Evolutionary conservation across 306 rosid genomes (phyloP), one percentile per base, ranked within the genome.

Genomic region (Potentilla sterilis): DNA sequence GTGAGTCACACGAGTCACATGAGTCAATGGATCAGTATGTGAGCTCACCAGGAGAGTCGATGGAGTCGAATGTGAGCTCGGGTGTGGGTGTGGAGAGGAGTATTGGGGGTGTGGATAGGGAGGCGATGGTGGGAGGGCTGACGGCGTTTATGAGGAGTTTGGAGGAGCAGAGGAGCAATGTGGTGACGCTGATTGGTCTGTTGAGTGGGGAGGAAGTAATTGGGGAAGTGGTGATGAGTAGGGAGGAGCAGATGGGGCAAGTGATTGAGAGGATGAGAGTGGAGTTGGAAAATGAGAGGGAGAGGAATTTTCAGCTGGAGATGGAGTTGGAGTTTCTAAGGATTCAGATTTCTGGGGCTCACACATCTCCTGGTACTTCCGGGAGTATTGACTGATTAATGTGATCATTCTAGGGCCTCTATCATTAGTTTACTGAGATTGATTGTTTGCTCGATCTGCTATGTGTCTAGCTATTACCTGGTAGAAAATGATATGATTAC

Each of bases 281-380:
- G 55, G 85, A 85, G 24, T 73, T 81, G 81, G 89, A 86, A 21
- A 75, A 40, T 46, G 87, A 86, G 55, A 80, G 62, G 75, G 68
- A 49, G 47, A 86, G 41, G 65, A 86, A 73, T 61, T 40, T 73
- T 1, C 76, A 58, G 46, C 19, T 86, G 58, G 87, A 80, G 51
- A 71, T 72, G 72, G 87, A 86, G 69, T 47, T 83, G 46, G 83
- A 78, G 44, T 80, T 77, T 72, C 75, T 86, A 7, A 78, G 52
- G 74, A 73, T 77, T 55, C 85, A 85, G 28, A 37, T 82, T 69
- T 59, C 72, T 37, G 16, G 16, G 4, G 15, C 7, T 54, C 5
- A 71, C 63, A 52, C 5, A 3, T 11, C 7, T 19, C 10, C 37
- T 34, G 24, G 10, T 18, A 15, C 21, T 48, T 9, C 32, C 52